phyloP scores from a whole-genome alignment of 78 protist species.

The Dictyostelium discoideum region dicty_2.7 NC_007088.5:1287501-1288000 shows the following conservation, averaged over 20 bases:
- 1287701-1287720: constrained; percentile 72
- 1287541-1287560: constrained; percentile 97
- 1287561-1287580: constrained; percentile 90
- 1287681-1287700: constrained; percentile 92
- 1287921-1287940: constrained; percentile 74
- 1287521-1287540: constrained; percentile 42
- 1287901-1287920: constrained; percentile 65
- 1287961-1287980: constrained; percentile 73
- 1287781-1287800: constrained; percentile 92
- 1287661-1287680: constrained; percentile 88
- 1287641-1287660: constrained; percentile 90
- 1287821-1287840: constrained; percentile 34
- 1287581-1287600: constrained; percentile 48
- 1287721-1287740: constrained; percentile 91
- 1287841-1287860: constrained; percentile 32
- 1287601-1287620: constrained; percentile 92
- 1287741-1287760: constrained; percentile 86
- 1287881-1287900: constrained; percentile 63
- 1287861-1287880: constrained; percentile 63
- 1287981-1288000: constrained; percentile 74
- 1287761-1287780: constrained; percentile 75
- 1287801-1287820: constrained; percentile 45
- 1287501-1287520: constrained; percentile 80
- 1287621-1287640: constrained; percentile 86
- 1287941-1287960: constrained; percentile 58